Conservation (phyloP, 2,329 filamentous ascomycete species). For the Aaosphaeria arxii region DNA sequence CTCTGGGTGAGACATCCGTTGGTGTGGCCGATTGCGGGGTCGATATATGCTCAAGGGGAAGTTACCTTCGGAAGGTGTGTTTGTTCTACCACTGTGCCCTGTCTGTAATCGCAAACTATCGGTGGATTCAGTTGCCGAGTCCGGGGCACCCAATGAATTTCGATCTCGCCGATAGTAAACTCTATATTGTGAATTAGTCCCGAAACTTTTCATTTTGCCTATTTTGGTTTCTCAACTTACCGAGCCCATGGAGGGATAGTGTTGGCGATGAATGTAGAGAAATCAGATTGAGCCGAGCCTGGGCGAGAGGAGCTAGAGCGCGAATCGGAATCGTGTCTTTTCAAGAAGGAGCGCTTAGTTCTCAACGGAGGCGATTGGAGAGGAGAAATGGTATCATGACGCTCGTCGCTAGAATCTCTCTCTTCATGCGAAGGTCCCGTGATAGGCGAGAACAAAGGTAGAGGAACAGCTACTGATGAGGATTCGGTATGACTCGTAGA, state of each 20-base stretch:
- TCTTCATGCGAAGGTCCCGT: conserved; percentile 22
- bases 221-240: conserved; percentile 10
- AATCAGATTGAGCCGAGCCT: conserved; percentile 33
- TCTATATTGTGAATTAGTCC: conserved; percentile 7
- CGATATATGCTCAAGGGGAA: conserved; percentile 36
- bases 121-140: conserved; percentile 27
- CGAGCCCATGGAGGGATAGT: conserved; percentile 39
- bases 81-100: conserved; percentile 34
- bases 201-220: conserved; percentile 7
- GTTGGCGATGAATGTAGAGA: conserved; percentile 31
- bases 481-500: conserved; percentile 23
- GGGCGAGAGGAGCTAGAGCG: conserved; percentile 32
- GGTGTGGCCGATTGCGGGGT: conserved; percentile 36
- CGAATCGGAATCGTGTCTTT: conserved; percentile 30
- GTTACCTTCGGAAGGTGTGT: conserved; percentile 36
- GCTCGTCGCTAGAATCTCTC: conserved; percentile 31
- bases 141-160: conserved; percentile 31
- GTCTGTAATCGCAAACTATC: conserved; percentile 29
- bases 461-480: conserved; percentile 29
- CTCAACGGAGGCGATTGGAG: conserved; percentile 37
- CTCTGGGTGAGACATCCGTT: conserved; percentile 27
- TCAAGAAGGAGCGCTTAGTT: conserved; percentile 36
- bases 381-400: conserved; percentile 38
- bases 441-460: conserved; percentile 34
- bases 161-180: conserved; percentile 38